phyloP scores from a whole-genome alignment of 495 filamentous ascomycete species.

The Aspergillus nidulans region DNA sequence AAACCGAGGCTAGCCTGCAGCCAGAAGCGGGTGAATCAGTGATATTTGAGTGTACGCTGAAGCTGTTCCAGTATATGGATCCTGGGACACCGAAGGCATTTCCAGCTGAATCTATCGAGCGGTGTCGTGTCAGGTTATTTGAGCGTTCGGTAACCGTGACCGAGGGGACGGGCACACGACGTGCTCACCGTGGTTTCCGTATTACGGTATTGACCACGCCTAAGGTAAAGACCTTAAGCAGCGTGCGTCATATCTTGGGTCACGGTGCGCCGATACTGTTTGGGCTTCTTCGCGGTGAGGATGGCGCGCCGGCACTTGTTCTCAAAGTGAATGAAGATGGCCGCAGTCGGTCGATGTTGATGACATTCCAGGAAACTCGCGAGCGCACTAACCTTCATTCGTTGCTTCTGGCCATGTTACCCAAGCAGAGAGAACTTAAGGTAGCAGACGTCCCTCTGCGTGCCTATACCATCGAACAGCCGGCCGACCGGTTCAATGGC shows the following conservation, averaged over 20 bases:
- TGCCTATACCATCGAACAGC: conserved; percentile 59
- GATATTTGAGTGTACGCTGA: conserved; percentile 59
- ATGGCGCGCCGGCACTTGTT: conserved; percentile 60
- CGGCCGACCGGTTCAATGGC: conserved; percentile 26
- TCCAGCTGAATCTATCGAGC: conserved; percentile 63
- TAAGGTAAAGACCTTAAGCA: conserved; percentile 68
- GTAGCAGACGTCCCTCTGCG: conserved; percentile 58
- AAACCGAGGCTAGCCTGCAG: conserved; percentile 64
- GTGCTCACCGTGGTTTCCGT: conserved; percentile 70
- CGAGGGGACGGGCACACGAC: conserved; percentile 63
- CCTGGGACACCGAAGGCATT: conserved; percentile 61
- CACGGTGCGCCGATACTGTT: conserved; percentile 64
- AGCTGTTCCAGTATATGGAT: conserved; percentile 72
- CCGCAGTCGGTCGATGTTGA: conserved; percentile 59
- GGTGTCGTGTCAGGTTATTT: conserved; percentile 68
- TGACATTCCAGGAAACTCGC: conserved; percentile 67
- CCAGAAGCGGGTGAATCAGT: conserved; percentile 59
- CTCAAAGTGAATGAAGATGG: conserved; percentile 66
- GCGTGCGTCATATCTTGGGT: conserved; percentile 59
- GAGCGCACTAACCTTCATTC: conserved; percentile 64
- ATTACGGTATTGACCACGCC: conserved; percentile 70
- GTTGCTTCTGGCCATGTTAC: conserved; percentile 60
- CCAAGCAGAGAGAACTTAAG: conserved; percentile 56
- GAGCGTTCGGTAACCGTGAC: conserved; percentile 58
- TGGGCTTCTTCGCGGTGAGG: conserved; percentile 63